Conservation (phyloP, 305 asterid genomes). For the Fraxinus sp. region DNA sequence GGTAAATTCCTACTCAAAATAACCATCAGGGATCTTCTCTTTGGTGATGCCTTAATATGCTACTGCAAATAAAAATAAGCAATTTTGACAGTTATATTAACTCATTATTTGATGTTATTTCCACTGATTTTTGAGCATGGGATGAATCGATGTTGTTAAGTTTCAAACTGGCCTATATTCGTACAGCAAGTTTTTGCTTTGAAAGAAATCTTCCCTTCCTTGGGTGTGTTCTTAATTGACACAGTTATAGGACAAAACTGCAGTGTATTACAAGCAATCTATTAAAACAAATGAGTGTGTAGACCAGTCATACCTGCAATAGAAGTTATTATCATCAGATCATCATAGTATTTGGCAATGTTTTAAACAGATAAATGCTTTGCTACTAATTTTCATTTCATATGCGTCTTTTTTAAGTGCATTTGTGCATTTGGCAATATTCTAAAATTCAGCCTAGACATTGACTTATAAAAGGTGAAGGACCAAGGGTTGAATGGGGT, state of each 20-base stretch:
- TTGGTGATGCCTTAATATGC: background rate
- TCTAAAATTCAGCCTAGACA: background rate
- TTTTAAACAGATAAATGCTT: background rate
- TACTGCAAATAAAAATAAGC: constrained; percentile 4
- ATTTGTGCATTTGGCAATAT: background rate
- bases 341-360: background rate
- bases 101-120: background rate
- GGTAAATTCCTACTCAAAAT: background rate
- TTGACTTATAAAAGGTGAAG: background rate
- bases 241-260: background rate
- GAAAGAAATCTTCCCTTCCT: background rate
- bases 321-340: background rate
- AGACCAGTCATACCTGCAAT: constrained; percentile 3
- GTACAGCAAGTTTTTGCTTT: background rate
- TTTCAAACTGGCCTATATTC: background rate
- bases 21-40: background rate
- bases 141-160: background rate
- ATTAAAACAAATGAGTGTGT: background rate
- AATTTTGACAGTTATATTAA: background rate
- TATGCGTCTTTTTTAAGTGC: background rate
- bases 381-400: background rate
- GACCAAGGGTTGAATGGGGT: background rate
- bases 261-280: constrained; percentile 3
- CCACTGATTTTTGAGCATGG: background rate
- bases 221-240: background rate